Evolutionary conservation across 1,139 yeast genomes (phyloP).

Genomic region (Pichia sp.): DNA sequence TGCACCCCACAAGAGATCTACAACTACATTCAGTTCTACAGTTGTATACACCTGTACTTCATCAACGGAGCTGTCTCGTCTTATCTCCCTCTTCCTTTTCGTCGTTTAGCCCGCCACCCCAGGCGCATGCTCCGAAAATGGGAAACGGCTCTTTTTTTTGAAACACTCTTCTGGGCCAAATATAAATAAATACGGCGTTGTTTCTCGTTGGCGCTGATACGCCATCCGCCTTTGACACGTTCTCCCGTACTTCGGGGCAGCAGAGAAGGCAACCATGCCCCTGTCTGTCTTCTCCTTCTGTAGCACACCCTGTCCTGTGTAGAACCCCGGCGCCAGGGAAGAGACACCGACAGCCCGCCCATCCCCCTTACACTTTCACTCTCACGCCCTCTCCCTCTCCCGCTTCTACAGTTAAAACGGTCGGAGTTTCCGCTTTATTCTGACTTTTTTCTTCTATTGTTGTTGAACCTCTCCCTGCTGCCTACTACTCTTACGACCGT

Average conservation of each 20-base stretch:
- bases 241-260: neutral
- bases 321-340: too few relatives aligned
- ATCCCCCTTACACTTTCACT: too few relatives aligned
- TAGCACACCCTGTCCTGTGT: too few relatives aligned
- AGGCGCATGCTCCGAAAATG: too few relatives aligned
- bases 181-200: neutral
- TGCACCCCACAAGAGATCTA: neutral
- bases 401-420: neutral
- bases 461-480: neutral
- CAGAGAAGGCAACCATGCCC: neutral
- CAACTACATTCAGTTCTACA: neutral
- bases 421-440: neutral
- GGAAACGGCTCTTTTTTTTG: neutral
- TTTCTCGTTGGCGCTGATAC: neutral
- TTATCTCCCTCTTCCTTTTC: too few relatives aligned
- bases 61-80: neutral
- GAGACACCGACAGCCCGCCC: too few relatives aligned
- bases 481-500: too few relatives aligned
- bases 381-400: neutral
- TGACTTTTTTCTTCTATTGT: neutral
- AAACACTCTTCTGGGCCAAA: neutral
- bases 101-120: too few relatives aligned
- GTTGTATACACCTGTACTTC: too few relatives aligned
- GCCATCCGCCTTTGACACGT: neutral
- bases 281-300: too few relatives aligned